Conservation (phyloP, 2,329 filamentous ascomycete genomes). For the Teratosphaeria destructans region DNA sequence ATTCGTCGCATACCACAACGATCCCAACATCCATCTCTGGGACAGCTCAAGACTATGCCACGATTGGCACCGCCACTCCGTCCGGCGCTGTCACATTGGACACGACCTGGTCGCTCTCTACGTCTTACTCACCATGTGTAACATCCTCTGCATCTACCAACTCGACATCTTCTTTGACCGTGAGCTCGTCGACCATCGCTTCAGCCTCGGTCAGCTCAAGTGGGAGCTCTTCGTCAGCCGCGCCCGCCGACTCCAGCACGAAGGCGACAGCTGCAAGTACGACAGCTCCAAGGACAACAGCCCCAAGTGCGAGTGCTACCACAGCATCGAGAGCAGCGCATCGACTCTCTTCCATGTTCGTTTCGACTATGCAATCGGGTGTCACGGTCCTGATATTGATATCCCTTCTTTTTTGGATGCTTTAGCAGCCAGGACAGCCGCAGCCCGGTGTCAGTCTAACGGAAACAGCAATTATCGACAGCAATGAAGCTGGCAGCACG, state of each 20-base stretch:
- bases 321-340: neutral
- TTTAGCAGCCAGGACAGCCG: neutral
- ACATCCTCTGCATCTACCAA: neutral
- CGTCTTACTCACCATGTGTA: neutral
- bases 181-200: neutral
- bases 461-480: neutral
- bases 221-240: neutral
- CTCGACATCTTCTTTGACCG: neutral
- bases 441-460: neutral
- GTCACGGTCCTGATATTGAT: neutral
- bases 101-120: conserved; percentile 5
- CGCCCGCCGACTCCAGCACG: neutral
- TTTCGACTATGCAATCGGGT: neutral
- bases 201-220: neutral
- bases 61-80: conserved; percentile 7
- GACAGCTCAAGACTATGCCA: conserved; percentile 7
- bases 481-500: neutral
- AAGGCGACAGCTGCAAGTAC: neutral
- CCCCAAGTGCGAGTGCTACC: neutral
- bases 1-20: conserved; percentile 4
- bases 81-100: conserved; percentile 6
- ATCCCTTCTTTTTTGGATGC: neutral
- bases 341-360: neutral
- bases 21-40: conserved; percentile 6
- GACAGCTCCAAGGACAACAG: neutral